Conservation (phyloP, 768 basidiomycete genomes). For the Tulasnella sp. region DNA sequence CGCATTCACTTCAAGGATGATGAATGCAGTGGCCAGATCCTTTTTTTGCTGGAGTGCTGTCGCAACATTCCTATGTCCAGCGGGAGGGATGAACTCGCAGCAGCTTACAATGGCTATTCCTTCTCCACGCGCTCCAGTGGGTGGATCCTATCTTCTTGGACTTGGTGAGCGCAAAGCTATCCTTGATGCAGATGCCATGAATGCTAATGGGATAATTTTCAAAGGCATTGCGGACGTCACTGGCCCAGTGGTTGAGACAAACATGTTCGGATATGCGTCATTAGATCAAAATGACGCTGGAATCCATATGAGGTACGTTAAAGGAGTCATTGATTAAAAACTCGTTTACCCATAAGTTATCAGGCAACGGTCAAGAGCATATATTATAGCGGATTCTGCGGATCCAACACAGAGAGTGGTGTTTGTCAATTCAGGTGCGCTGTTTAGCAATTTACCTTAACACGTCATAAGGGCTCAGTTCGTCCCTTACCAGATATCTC, state of each 20-base stretch:
- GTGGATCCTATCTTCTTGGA: too few relatives aligned
- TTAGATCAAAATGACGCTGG: slow-evolving; percentile 56
- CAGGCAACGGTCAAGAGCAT: slow-evolving; percentile 55
- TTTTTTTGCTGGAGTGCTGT: too few relatives aligned
- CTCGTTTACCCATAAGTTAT: background rate
- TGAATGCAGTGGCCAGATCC: too few relatives aligned
- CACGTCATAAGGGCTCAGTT: background rate
- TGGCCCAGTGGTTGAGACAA: slow-evolving; percentile 69
- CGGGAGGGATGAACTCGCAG: too few relatives aligned
- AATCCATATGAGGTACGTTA: slow-evolving; percentile 47
- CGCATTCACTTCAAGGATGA: too few relatives aligned
- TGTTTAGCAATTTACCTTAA: background rate
- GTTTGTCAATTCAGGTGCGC: slow-evolving; percentile 59
- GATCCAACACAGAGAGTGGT: slow-evolving; percentile 47
- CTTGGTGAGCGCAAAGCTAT: too few relatives aligned
- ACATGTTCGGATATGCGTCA: slow-evolving; percentile 71
- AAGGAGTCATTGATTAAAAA: background rate
- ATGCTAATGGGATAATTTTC: too few relatives aligned
- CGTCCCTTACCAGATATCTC: slow-evolving; percentile 44
- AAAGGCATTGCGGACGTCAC: slow-evolving; percentile 63
- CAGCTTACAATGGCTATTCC: too few relatives aligned
- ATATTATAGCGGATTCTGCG: slow-evolving; percentile 52
- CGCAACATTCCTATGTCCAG: too few relatives aligned
- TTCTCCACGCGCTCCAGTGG: too few relatives aligned
- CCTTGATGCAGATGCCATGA: too few relatives aligned